A percentile compares a stretch with the other conserved stretches of the same genome.
Conservation (phyloP, 371 early-diverging fungal species). For the Syncephalastrum monosporum region DNA sequence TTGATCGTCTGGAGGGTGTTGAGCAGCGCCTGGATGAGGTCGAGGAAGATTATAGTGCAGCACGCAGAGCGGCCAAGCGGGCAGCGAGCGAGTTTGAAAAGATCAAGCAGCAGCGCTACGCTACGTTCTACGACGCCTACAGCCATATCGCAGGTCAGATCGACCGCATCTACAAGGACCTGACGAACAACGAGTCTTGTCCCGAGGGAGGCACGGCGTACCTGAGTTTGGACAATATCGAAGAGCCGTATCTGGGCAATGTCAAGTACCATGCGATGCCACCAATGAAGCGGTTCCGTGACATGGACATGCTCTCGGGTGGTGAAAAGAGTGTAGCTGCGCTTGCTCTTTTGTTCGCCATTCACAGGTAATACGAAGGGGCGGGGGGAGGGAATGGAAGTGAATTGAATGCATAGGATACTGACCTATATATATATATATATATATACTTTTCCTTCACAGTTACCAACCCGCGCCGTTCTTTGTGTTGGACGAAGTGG, state of each 20-base stretch:
- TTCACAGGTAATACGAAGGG: conserved; percentile 77
- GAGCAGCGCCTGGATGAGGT: conserved; percentile 76
- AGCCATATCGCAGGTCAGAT: conserved; percentile 87
- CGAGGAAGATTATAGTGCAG: conserved; percentile 78
- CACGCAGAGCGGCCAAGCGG: conserved; percentile 74
- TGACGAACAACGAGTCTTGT: conserved; percentile 79
- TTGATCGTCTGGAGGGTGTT: conserved; percentile 82
- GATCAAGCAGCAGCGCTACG: conserved; percentile 82
- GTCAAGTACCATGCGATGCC: conserved; percentile 99
- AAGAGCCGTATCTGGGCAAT: conserved; percentile 95
- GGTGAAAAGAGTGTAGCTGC: conserved; percentile 99
- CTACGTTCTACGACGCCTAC: conserved; percentile 87
- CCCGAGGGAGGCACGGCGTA: conserved; percentile 97
- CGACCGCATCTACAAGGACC: conserved; percentile 93
- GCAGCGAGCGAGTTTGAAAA: conserved; percentile 80
- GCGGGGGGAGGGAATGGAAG: too few species aligned
- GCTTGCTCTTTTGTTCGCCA: conserved; percentile 95
- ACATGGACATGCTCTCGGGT: conserved; percentile 98
- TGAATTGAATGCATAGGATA: neutral
- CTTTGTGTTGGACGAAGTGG: conserved; percentile 99
- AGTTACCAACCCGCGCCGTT: conserved; percentile 96
- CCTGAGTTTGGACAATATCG: conserved; percentile 88
- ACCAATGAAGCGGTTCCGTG: conserved; percentile 98
- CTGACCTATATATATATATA: too few species aligned
- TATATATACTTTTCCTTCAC: conserved; percentile 1